Percentiles rank a stretch among this genome's conserved stretches.
phyloP scores from a whole-genome alignment of 2,329 filamentous ascomycete species.

The Aspergillus sp. region DNA sequence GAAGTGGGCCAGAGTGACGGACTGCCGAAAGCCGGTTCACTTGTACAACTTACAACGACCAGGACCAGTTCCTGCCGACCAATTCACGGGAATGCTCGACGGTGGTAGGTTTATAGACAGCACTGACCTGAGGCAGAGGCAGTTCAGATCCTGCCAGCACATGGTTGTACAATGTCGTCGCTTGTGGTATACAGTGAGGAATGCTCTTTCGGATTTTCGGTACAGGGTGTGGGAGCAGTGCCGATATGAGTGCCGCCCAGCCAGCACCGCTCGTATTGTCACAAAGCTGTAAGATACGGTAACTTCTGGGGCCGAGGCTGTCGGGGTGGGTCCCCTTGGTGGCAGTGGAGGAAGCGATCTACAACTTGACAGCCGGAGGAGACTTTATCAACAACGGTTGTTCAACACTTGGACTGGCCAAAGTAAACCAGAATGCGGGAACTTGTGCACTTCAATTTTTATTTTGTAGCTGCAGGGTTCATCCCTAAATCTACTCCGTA shows the following conservation, averaged over 20 bases:
- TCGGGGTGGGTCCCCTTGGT: slow-evolving; percentile 2
- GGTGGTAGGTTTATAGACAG: not conserved
- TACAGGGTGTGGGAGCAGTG: slow-evolving; percentile 26
- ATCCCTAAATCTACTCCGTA: too few species aligned
- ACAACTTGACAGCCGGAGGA: not conserved
- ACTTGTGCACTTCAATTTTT: too few species aligned
- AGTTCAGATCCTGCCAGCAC: not conserved
- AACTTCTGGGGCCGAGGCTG: slow-evolving; percentile 22
- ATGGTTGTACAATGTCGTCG: not conserved
- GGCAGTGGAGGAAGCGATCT: not conserved
- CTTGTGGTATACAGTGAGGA: not conserved
- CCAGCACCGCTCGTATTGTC: not conserved
- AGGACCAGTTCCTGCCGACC: not conserved
- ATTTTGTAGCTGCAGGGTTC: too few species aligned
- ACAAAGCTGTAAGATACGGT: slow-evolving; percentile 29
- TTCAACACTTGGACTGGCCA: too few species aligned
- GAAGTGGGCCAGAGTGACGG: not conserved
- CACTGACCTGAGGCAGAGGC: not conserved
- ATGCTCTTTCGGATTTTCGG: not conserved
- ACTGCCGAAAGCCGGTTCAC: slow-evolving; percentile 11
- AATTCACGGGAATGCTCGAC: not conserved
- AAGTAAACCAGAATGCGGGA: too few species aligned
- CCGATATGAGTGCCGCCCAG: slow-evolving; percentile 14
- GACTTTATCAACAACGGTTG: too few species aligned
- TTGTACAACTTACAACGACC: not conserved